Evolutionary conservation across 2,329 filamentous ascomycete species (phyloP).

Genomic region (Aspergillus quadrilineatus): DNA sequence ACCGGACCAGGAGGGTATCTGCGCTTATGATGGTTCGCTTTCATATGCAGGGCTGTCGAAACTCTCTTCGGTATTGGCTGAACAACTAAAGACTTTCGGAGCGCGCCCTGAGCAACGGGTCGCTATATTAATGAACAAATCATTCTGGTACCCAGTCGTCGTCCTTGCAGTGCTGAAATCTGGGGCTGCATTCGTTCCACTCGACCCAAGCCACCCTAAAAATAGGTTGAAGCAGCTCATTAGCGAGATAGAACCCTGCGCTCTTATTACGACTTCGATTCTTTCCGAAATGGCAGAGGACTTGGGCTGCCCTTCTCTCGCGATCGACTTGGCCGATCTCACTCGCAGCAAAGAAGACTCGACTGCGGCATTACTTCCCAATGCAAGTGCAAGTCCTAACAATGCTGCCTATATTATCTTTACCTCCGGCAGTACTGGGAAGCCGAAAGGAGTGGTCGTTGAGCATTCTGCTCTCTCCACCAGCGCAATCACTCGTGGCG

Average conservation of each 20-base stretch:
- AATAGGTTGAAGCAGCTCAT: neutral
- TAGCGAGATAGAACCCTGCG: conserved; percentile 3
- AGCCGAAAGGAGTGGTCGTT: conserved; percentile 48
- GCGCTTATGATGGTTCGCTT: conserved; percentile 4
- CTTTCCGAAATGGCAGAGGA: neutral
- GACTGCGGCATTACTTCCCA: neutral
- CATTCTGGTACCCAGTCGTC: conserved; percentile 2
- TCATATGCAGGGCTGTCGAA: neutral
- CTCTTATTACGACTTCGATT: neutral
- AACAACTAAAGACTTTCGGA: neutral
- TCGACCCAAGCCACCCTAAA: conserved; percentile 3
- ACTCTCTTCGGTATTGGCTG: neutral
- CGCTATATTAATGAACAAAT: conserved; percentile 4
- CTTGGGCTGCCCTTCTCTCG: neutral
- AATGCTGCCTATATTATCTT: conserved; percentile 45
- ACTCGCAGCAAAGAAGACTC: neutral
- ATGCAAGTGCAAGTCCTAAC: neutral
- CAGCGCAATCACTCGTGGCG: conserved; percentile 4
- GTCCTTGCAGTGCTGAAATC: conserved; percentile 3
- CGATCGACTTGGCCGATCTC: neutral
- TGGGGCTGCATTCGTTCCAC: conserved; percentile 5
- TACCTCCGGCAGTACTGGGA: conserved; percentile 49
- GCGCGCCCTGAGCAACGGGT: conserved; percentile 3
- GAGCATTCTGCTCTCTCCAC: conserved; percentile 24
- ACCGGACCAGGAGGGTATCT: conserved; percentile 2